These are phyloP conservation scores for Coprinellus micaceus DNA, from an alignment of 768 basidiomycete species.

Conservation along the genomic window DNA sequence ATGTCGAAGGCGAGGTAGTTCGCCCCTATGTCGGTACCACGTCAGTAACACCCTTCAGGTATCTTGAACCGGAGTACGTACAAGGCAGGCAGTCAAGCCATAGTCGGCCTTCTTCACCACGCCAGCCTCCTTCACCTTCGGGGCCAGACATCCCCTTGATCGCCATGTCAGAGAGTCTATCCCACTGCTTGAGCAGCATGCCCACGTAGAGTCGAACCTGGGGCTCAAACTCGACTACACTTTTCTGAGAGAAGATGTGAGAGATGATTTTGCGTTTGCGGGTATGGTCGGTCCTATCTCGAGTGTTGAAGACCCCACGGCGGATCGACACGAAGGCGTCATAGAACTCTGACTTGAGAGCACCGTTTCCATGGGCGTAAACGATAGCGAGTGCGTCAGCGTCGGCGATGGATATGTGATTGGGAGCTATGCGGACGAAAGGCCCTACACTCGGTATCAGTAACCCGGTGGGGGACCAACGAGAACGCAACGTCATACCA, in stretches of 20 bases:
- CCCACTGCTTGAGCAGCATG: constrained; percentile 70
- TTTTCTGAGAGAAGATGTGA: constrained; percentile 82
- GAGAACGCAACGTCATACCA: constrained; percentile 40
- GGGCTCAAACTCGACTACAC: constrained; percentile 81
- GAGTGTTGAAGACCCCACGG: constrained; percentile 75
- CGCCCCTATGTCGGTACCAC: constrained; percentile 31
- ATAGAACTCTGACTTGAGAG: constrained; percentile 75
- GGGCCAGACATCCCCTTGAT: constrained; percentile 51
- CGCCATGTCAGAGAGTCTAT: constrained; percentile 56
- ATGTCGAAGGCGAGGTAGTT: constrained; percentile 64
- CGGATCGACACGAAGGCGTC: constrained; percentile 74
- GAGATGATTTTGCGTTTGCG: constrained; percentile 91
- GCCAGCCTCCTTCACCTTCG: constrained; percentile 67
- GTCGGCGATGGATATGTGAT: constrained; percentile 73
- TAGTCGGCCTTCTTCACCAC: constrained; percentile 55
- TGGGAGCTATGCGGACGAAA: constrained; percentile 69
- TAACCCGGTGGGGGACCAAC: background rate
- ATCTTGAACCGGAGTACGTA: constrained; percentile 29
- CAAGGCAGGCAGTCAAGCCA: constrained; percentile 78
- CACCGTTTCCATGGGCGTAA: constrained; percentile 83
- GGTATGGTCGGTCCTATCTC: constrained; percentile 73
- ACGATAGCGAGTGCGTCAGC: constrained; percentile 72
- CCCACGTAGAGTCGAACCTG: constrained; percentile 61
- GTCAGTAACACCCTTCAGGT: constrained; percentile 9
- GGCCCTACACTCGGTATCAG: constrained; percentile 39